Evolutionary conservation across 2,329 filamentous ascomycete species (phyloP), one percentile per base, ranked within the genome.

Genomic region (Sclerotinia sclerotiorum): DNA sequence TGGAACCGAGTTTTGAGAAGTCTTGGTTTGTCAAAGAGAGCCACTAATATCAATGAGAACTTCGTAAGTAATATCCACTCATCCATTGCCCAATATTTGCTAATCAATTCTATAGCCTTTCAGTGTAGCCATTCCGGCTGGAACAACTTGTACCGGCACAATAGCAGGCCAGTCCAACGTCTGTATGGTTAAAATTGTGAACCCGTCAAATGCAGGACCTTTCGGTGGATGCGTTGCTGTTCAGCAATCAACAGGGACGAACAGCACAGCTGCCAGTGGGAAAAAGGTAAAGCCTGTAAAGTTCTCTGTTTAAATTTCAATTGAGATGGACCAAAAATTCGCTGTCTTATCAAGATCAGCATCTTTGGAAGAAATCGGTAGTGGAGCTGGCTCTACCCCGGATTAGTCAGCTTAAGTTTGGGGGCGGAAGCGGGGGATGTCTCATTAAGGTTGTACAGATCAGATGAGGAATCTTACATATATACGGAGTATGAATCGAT

Each of bases 131-230:
- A 74, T 81, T 11, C 80, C 80, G 6, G 78, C 76, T 49, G 79
- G 79, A 24, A 80, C 77, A 35, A 78, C 71, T n/a, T 82, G 81
- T 74, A 76, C 72, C 0, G 81, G 81, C 17, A 76, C 76, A 10
- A 69, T 80, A 27, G 76, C 71, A 21, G 76, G 77, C 51, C 64
- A 76, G 70, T 44, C 61, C 4, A 79, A 79, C 68, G 79, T 82
- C 67, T 82, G 81, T 74, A 73, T 82, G 35, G 76, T 81, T 72
- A 82, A 81, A 77, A 78, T 82, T 68, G 79, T 79, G 67, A 82
- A 82, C 76, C 73, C 72, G 66, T 79, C 79, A 72, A 68, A 68
- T 15, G 79, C 78, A 3, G 81, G 80, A 0, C 80, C 80, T 7
- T 82, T 82, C 70, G 80, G 80, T 51, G 81, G 80, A 29, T 76